phyloP scores from a whole-genome alignment of 2,329 filamentous ascomycete genomes.

The Fusarium virguliforme region DNA sequence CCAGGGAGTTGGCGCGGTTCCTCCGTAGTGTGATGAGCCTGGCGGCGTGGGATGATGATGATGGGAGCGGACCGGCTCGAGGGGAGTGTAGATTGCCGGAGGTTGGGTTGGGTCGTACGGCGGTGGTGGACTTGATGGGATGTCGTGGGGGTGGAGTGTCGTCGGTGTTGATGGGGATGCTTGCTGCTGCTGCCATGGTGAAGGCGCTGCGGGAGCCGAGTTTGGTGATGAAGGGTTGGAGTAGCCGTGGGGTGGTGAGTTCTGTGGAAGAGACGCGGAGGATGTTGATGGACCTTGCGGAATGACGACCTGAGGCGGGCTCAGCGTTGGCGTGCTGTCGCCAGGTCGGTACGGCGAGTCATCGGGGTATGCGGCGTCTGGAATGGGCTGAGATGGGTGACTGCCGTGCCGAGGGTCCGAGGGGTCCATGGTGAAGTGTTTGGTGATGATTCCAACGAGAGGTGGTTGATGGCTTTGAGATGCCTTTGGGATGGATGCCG shows the following conservation, averaged over 20 bases:
- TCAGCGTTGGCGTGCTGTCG: conserved; percentile 16
- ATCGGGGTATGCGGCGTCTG: conserved; percentile 53
- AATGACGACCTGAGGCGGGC: conserved; percentile 21
- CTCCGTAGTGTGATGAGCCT: conserved; percentile 35
- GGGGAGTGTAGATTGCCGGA: conserved; percentile 49
- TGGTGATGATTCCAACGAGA: background rate
- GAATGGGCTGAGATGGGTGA: conserved; percentile 53
- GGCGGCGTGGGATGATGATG: conserved; percentile 22
- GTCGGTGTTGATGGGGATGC: background rate
- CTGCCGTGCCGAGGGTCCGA: conserved; percentile 35
- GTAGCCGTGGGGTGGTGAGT: conserved; percentile 35
- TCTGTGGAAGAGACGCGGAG: conserved; percentile 20
- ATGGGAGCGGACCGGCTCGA: conserved; percentile 29
- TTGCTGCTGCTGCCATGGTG: conserved; percentile 33
- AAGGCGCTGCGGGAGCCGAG: conserved; percentile 6
- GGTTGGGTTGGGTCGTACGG: conserved; percentile 51
- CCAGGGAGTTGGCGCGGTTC: conserved; percentile 41
- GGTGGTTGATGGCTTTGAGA: conserved; percentile 2
- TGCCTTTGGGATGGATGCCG: background rate
- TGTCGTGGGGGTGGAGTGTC: conserved; percentile 19
- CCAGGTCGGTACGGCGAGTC: conserved; percentile 51
- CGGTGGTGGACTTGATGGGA: conserved; percentile 49
- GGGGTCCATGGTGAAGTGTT: conserved; percentile 39
- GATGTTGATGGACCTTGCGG: conserved; percentile 27
- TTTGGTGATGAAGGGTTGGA: conserved; percentile 22